These are phyloP conservation scores for Lumnitzera racemosa DNA, from an alignment of 345 rosid species.

Conservation along the genomic window DNA sequence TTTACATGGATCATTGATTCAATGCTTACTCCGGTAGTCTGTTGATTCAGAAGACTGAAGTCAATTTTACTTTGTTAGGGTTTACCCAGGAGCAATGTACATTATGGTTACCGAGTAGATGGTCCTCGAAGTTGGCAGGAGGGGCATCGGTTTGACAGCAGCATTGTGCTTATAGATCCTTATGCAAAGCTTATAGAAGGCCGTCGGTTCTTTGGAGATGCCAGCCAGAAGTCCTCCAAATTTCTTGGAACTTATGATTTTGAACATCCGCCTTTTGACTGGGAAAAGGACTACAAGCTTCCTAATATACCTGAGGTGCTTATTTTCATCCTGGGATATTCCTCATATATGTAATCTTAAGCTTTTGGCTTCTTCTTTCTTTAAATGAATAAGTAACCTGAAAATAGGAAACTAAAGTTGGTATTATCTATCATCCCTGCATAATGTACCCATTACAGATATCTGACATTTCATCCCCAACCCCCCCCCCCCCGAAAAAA, in stretches of 20 bases:
- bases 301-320: slow-evolving; percentile 80
- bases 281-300: slow-evolving; percentile 68
- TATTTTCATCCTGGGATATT: slow-evolving; percentile 1
- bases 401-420: too few species aligned
- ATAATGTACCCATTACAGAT: too few species aligned
- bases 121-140: slow-evolving; percentile 75
- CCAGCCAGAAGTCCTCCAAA: slow-evolving; percentile 42
- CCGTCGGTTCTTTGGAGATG: slow-evolving; percentile 68
- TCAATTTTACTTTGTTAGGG: slow-evolving; percentile 36
- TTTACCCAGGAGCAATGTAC: slow-evolving; percentile 57
- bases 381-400: too few species aligned
- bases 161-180: slow-evolving; percentile 67
- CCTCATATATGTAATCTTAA: neutral
- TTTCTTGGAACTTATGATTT: slow-evolving; percentile 87
- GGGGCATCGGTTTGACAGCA: slow-evolving; percentile 78
- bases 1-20: too few species aligned
- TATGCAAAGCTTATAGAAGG: slow-evolving; percentile 88
- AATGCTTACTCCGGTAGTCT: neutral
- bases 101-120: slow-evolving; percentile 82
- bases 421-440: too few species aligned
- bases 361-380: neutral
- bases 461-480: too few species aligned
- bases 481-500: too few species aligned
- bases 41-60: slow-evolving; percentile 7
- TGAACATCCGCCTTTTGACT: slow-evolving; percentile 62